phyloP scores from a whole-genome alignment of 768 basidiomycete species.

The Lyophyllum shimeji region DNA sequence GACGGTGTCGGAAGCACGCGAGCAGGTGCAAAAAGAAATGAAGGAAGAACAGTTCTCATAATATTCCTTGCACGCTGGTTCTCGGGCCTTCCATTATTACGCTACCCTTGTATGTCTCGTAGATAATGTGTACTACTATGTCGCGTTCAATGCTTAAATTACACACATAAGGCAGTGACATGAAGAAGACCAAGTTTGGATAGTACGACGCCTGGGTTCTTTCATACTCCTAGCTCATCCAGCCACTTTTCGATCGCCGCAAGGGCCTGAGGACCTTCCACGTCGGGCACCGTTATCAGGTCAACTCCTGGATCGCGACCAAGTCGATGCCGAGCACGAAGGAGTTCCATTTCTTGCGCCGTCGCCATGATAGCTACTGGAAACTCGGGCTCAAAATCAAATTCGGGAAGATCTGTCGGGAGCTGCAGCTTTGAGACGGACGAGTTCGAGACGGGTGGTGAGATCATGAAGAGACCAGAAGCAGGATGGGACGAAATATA shows the following conservation, averaged over 20 bases:
- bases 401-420: conserved; percentile 44
- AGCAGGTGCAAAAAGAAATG: conserved; percentile 36
- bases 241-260: conserved; percentile 51
- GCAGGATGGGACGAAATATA: conserved; percentile 72
- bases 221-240: conserved; percentile 52
- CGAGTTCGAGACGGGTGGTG: conserved; percentile 47
- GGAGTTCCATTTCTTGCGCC: conserved; percentile 27
- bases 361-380: conserved; percentile 54
- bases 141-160: background rate
- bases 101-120: background rate
- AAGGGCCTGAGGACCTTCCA: conserved; percentile 38
- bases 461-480: conserved; percentile 59
- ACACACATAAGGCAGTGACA: background rate
- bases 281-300: conserved; percentile 28
- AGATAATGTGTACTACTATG: conserved; percentile 11
- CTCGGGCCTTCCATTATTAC: conserved; percentile 2
- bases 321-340: conserved; percentile 40
- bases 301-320: conserved; percentile 40
- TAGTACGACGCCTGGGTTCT: background rate
- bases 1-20: conserved; percentile 30
- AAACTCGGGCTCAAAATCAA: conserved; percentile 61
- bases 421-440: conserved; percentile 28
- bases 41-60: conserved; percentile 24
- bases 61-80: conserved; percentile 4
- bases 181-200: background rate